Conservation (phyloP, 805 yeast genomes). For the Candida maris region DNA sequence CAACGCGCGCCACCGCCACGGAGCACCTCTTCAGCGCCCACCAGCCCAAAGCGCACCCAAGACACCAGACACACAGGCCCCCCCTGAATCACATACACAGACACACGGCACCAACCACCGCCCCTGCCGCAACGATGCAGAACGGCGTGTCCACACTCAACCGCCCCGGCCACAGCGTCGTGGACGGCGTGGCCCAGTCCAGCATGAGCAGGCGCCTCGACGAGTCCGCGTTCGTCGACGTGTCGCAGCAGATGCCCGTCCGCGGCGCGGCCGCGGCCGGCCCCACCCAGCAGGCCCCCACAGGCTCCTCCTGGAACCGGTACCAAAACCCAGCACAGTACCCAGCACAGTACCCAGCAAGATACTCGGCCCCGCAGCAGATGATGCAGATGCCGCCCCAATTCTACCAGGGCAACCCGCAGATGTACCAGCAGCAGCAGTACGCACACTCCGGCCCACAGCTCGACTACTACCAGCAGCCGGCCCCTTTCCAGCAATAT, state of each 20-base stretch:
- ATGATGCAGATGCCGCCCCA: neutral
- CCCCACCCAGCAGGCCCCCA: neutral
- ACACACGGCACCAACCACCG: no score
- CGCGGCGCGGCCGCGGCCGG: conserved; percentile 2
- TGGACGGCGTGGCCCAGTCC: conserved; percentile 24
- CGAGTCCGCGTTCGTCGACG: conserved; percentile 43
- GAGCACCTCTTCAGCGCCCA: no score
- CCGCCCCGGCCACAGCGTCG: conserved; percentile 5
- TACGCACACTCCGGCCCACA: conserved; percentile 1
- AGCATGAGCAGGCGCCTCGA: conserved; percentile 36
- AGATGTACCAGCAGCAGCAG: neutral
- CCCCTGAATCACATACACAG: no score
- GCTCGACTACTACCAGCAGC: conserved; percentile 6
- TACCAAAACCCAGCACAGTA: conserved; percentile 1
- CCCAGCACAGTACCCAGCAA: conserved; percentile 3
- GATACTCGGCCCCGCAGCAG: neutral
- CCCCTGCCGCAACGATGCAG: no score
- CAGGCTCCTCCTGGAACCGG: conserved; percentile 7
- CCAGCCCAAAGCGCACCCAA: no score
- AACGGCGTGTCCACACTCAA: conserved; percentile 1
- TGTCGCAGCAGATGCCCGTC: conserved; percentile 38
- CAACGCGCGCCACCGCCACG: no score
- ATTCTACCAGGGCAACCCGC: neutral
- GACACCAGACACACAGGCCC: no score
- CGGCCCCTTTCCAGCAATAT: conserved; percentile 2